These are phyloP conservation scores for Alternaria infectoria DNA, from an alignment of 2,329 filamentous ascomycete species.

Conservation along the genomic window DNA sequence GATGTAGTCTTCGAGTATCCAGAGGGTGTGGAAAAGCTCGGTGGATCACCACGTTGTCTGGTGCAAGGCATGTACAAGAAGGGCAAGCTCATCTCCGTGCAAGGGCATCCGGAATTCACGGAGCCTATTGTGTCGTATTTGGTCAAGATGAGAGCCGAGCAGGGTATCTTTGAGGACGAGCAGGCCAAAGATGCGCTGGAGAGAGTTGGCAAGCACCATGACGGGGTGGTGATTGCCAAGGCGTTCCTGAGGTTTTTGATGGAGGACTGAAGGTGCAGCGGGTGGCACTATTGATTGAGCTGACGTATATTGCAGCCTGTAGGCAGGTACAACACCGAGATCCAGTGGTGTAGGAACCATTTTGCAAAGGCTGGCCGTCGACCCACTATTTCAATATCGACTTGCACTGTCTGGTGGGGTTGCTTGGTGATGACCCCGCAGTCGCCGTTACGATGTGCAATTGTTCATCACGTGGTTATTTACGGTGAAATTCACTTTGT, in stretches of 20 bases:
- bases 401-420: background rate
- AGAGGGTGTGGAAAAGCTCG: constrained; percentile 66
- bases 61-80: constrained; percentile 82
- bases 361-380: background rate
- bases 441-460: no score
- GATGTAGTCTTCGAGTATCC: constrained; percentile 75
- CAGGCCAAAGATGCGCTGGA: constrained; percentile 72
- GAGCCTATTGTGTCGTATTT: constrained; percentile 73
- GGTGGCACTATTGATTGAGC: background rate
- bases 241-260: constrained; percentile 79
- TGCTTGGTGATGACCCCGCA: background rate
- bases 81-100: constrained; percentile 72
- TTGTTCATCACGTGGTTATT: no score
- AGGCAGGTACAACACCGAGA: background rate
- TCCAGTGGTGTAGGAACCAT: background rate
- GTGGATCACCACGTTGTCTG: constrained; percentile 68
- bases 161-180: constrained; percentile 73
- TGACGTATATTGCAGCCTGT: background rate
- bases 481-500: no score
- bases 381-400: background rate
- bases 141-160: constrained; percentile 66
- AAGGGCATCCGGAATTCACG: constrained; percentile 87
- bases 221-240: constrained; percentile 76
- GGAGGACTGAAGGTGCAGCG: constrained; percentile 53
- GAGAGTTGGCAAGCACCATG: constrained; percentile 71